Conservation (phyloP, 2,329 filamentous ascomycete species). For the Podosphaera aphanis region DNA sequence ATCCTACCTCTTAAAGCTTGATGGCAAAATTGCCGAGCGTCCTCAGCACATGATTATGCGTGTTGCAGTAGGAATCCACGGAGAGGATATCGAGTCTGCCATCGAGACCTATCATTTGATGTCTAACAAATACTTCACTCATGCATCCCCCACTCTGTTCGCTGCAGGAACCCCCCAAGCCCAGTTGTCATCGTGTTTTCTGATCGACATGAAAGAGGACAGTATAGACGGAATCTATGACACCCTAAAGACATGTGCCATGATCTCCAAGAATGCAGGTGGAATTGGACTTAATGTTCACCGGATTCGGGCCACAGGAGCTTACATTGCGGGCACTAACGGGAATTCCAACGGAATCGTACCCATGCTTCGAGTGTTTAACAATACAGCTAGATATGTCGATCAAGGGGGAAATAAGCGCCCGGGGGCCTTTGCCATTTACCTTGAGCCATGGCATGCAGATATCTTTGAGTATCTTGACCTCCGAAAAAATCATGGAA, state of each 20-base stretch:
- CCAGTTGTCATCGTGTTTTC: constrained; percentile 93
- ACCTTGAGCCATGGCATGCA: constrained; percentile 95
- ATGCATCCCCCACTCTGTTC: constrained; percentile 93
- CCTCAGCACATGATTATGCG: constrained; percentile 99
- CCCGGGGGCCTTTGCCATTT: constrained; percentile 93
- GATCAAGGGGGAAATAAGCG: constrained; percentile 99
- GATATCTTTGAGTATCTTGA: constrained; percentile 96
- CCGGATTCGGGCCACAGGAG: constrained; percentile 88
- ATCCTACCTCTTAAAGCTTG: constrained; percentile 85
- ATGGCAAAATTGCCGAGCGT: constrained; percentile 88
- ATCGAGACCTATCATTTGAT: constrained; percentile 98
- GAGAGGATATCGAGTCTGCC: constrained; percentile 78
- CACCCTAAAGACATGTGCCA: constrained; percentile 93
- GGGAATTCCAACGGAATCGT: constrained; percentile 94
- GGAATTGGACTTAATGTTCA: constrained; percentile 94
- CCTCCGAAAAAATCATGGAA: constrained; percentile 96
- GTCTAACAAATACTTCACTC: constrained; percentile 97
- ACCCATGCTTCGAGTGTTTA: constrained; percentile 96
- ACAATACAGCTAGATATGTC: constrained; percentile 96
- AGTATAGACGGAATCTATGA: constrained; percentile 99
- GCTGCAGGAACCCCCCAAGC: constrained; percentile 88
- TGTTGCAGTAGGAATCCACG: constrained; percentile 91
- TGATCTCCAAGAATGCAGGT: constrained; percentile 99
- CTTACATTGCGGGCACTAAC: constrained; percentile 95
- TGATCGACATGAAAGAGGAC: constrained; percentile 98